Percentiles rank a stretch among this genome's conserved stretches.
Conservation (phyloP, 495 filamentous ascomycete species). For the Apiosordaria backusii region DNA sequence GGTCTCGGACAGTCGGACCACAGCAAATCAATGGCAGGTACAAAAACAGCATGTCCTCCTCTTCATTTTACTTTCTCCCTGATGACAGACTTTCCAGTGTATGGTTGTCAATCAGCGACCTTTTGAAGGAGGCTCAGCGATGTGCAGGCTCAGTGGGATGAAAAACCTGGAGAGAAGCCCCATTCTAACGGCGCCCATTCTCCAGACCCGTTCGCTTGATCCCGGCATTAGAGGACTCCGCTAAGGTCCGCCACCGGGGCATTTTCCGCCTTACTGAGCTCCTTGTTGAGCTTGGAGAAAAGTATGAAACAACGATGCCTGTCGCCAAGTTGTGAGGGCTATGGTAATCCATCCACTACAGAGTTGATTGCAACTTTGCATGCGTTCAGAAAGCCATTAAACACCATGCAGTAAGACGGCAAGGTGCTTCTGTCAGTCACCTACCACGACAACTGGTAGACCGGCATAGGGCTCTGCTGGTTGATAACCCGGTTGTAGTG, state of each 20-base stretch:
- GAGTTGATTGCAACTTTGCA: background rate
- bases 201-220: background rate
- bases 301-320: background rate
- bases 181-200: background rate
- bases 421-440: background rate
- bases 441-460: background rate
- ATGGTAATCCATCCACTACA: background rate
- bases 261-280: background rate
- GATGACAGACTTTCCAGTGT: background rate
- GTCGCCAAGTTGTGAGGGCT: background rate
- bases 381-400: background rate
- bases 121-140: background rate
- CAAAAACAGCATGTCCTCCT: background rate
- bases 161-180: background rate
- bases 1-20: background rate
- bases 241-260: background rate
- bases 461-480: background rate
- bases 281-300: background rate
- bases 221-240: background rate
- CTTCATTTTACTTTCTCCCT: background rate
- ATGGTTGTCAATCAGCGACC: background rate
- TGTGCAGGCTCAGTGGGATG: background rate
- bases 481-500: background rate
- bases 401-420: background rate
- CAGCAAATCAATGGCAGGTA: background rate